Evolutionary conservation across 345 rosid species (phyloP).

Genomic region (Eucalyptus polybractea): DNA sequence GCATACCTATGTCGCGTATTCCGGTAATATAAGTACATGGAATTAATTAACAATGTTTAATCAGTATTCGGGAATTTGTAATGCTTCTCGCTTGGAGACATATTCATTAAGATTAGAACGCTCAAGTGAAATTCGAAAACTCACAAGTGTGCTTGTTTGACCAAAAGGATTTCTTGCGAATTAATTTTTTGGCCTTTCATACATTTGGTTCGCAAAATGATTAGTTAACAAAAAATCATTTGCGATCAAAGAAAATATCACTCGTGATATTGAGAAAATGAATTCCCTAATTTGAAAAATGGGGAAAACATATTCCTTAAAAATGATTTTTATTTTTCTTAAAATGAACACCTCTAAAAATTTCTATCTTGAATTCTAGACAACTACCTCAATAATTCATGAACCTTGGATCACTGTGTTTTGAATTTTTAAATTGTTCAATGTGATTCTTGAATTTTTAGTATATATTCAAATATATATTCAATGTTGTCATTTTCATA

Average conservation of each 20-base stretch:
- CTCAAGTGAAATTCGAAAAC: neutral
- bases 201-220: neutral
- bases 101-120: neutral
- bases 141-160: neutral
- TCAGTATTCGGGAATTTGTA: neutral
- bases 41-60: neutral
- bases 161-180: fast-evolving
- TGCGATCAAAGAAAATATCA: neutral
- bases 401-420: fast-evolving
- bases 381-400: fast-evolving
- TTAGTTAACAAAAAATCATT: neutral
- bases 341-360: too few species aligned
- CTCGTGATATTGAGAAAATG: neutral
- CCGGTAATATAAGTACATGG: neutral
- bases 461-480: fast-evolving
- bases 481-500: too few species aligned
- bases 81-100: neutral
- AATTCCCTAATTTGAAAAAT: neutral
- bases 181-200: neutral
- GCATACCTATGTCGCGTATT: neutral
- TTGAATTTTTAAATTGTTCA: too few species aligned
- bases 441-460: fast-evolving
- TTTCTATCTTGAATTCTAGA: fast-evolving
- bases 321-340: too few species aligned
- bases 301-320: neutral